Conservation (phyloP, 371 early-diverging fungal species). For the Apophysomyces elegans region DNA sequence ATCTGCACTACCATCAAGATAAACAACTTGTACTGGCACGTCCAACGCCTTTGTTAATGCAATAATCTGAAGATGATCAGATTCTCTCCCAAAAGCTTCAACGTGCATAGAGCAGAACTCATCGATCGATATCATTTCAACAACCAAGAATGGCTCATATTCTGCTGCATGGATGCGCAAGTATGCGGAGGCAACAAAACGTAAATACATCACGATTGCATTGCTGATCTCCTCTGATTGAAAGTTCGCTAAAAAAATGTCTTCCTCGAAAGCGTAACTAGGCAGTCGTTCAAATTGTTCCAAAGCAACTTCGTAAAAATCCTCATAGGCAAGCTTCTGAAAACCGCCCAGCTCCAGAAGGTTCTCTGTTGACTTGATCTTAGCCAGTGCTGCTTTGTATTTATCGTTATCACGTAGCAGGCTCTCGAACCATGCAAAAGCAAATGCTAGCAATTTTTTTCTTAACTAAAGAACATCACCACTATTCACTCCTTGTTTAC, state of each 20-base stretch:
- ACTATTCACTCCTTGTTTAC: slow-evolving; percentile 33
- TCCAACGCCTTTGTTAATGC: slow-evolving; percentile 64
- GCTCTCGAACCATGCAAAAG: slow-evolving; percentile 74
- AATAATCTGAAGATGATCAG: slow-evolving; percentile 73
- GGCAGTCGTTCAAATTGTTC: slow-evolving; percentile 49
- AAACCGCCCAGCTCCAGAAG: slow-evolving; percentile 58
- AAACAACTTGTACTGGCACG: slow-evolving; percentile 64
- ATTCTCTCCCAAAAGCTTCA: slow-evolving; percentile 75
- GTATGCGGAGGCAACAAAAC: slow-evolving; percentile 70
- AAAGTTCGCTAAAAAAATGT: slow-evolving; percentile 56
- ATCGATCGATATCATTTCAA: slow-evolving; percentile 64
- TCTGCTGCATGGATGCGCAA: slow-evolving; percentile 66
- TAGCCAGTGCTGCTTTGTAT: slow-evolving; percentile 35
- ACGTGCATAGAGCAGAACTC: slow-evolving; percentile 68
- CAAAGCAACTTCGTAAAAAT: slow-evolving; percentile 62
- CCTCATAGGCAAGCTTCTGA: slow-evolving; percentile 65
- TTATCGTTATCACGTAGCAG: slow-evolving; percentile 34
- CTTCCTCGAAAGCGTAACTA: slow-evolving; percentile 33
- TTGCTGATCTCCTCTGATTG: slow-evolving; percentile 69
- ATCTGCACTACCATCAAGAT: slow-evolving; percentile 61
- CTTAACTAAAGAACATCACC: background rate
- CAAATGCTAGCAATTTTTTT: slow-evolving; percentile 51
- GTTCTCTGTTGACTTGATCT: slow-evolving; percentile 51
- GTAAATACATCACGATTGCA: slow-evolving; percentile 69
- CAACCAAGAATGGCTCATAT: slow-evolving; percentile 68